Evolutionary conservation across 2,329 filamentous ascomycete genomes (phyloP).

Genomic region (Penicillium sp.): DNA sequence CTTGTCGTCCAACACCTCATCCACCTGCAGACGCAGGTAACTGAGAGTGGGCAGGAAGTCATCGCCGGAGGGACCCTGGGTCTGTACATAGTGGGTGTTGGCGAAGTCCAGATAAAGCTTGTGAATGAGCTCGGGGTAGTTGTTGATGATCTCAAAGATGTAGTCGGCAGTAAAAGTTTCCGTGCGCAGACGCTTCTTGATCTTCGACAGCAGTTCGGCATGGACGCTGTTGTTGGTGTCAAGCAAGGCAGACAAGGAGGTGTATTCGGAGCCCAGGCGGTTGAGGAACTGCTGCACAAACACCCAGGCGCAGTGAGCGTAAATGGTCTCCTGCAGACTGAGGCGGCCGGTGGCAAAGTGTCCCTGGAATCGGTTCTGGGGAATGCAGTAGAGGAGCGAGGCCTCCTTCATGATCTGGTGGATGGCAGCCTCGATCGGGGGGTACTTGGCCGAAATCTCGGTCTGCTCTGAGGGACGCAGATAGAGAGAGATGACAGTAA

Average conservation of each 20-base stretch:
- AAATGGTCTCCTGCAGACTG: constrained; percentile 93
- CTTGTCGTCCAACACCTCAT: constrained; percentile 70
- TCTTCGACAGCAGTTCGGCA: constrained; percentile 80
- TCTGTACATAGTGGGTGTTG: constrained; percentile 72
- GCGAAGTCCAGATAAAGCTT: constrained; percentile 89
- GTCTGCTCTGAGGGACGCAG: constrained; percentile 66
- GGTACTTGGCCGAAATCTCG: constrained; percentile 54
- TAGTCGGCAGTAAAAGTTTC: constrained; percentile 98
- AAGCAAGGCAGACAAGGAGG: constrained; percentile 74
- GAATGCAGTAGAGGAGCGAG: constrained; percentile 93
- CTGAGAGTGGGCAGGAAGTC: constrained; percentile 67
- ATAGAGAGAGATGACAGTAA: constrained; percentile 95
- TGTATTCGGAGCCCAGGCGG: constrained; percentile 86
- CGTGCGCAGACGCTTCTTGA: constrained; percentile 90
- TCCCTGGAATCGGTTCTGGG: constrained; percentile 90
- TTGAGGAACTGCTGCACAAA: constrained; percentile 98
- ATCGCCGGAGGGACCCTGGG: constrained; percentile 55
- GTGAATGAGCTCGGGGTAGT: constrained; percentile 81
- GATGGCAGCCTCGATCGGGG: constrained; percentile 88
- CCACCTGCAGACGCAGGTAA: constrained; percentile 61
- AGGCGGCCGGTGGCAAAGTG: constrained; percentile 82
- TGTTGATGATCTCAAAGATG: constrained; percentile 93
- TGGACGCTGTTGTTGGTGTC: constrained; percentile 78
- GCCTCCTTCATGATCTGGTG: constrained; percentile 99
- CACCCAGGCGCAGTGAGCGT: constrained; percentile 95